These are phyloP conservation scores for Russula emetica DNA, from an alignment of 768 basidiomycete genomes.

Conservation along the genomic window DNA sequence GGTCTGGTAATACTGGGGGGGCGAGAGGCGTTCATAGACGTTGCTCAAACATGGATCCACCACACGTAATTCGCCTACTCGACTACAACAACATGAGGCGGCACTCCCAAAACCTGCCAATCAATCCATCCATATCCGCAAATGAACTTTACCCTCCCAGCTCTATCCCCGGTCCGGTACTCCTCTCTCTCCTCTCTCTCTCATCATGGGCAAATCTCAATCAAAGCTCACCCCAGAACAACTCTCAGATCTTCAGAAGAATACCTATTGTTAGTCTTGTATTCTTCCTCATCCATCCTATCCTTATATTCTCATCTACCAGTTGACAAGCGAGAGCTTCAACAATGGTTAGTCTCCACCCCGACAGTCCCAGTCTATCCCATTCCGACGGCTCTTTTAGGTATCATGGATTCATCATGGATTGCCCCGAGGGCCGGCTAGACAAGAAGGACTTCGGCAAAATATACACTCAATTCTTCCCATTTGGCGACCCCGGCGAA, in stretches of 20 bases:
- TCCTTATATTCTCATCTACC: constrained; percentile 28
- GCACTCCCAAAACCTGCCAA: not conserved
- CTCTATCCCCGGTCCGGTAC: not conserved
- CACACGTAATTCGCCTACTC: constrained; percentile 19
- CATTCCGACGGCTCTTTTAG: constrained; percentile 38
- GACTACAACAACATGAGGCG: not conserved
- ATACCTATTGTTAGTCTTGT: constrained; percentile 82
- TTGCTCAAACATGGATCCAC: constrained; percentile 15
- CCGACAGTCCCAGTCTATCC: not conserved
- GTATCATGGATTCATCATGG: constrained; percentile 99
- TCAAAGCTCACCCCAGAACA: constrained; percentile 93
- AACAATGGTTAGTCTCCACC: constrained; percentile 66
- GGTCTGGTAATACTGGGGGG: constrained; percentile 7
- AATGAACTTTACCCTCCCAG: not conserved
- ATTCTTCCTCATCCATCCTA: not conserved
- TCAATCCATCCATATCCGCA: not conserved
- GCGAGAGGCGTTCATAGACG: constrained; percentile 27
- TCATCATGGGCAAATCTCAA: constrained; percentile 93
- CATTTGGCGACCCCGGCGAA: constrained; percentile 94
- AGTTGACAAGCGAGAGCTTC: constrained; percentile 97
- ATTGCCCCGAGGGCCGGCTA: constrained; percentile 95
- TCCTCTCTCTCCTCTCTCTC: not conserved
- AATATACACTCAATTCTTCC: constrained; percentile 99
- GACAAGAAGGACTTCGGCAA: constrained; percentile 93
- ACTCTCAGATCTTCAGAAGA: constrained; percentile 92